Evolutionary conservation across 352 stramenopile genomes (phyloP), one percentile per base, ranked within the genome.

Genomic region (Pythium dissimile): DNA sequence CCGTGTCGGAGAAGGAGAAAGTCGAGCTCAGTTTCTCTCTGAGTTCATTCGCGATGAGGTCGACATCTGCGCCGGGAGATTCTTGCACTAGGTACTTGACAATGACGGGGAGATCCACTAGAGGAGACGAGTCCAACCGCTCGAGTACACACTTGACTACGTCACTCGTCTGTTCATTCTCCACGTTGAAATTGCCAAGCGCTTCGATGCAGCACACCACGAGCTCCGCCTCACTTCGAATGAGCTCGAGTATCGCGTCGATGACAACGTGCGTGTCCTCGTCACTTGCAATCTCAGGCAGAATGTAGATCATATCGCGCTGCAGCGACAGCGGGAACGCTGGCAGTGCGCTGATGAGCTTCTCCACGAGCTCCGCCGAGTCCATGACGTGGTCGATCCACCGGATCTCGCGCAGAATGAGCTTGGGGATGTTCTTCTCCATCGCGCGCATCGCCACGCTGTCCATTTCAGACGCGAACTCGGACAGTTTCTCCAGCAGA

Each of bases 81-180:
- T 82, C 72, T 55, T 86, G 73, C 0, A 88, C 65, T 23, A 88
- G 69, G 47, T 86, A 88, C 45, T 80, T 82, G 51, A 88, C 73
- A 38, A 88, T 76, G n/a, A 64, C 64, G 0, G 77, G 75, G 5
- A 88, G 53, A 43, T 88, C 77, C 0, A 54, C 28, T 1, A 84
- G 50, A 23, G 71, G 67, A 27, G 75, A 82, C 39, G 78, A 84
- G 32, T 77, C 59, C 8, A 86, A 54, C 1, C 74, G 69, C 50
- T 83, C 71, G 1, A 86, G 61, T 10, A 86, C 66, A 49, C 72
- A 80, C 30, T 54, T 35, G 4, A 79, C 52, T 7, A 85, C 71
- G 4, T 67, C 50, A 0, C 57, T 53, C 0, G 66, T 79, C 31
- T 84, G 72, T 31, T 83, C 64, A 8, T 59, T 75, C 16, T 66